Conservation (phyloP, 345 rosid genomes). For the Rhizophora apiculata region DNA sequence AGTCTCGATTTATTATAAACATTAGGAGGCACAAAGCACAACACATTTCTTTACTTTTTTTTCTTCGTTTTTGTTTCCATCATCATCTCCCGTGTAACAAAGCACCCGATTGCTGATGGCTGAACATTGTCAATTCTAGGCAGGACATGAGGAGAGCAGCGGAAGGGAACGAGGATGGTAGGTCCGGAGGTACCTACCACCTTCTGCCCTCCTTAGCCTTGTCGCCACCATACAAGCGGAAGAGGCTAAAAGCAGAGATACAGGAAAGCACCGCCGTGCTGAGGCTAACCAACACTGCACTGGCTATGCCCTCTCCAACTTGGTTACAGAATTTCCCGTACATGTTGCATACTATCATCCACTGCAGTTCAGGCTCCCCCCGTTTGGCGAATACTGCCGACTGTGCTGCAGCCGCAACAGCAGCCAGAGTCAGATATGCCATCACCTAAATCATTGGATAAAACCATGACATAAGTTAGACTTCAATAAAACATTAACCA, state of each 20-base stretch:
- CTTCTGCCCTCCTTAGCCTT: constrained; percentile 28
- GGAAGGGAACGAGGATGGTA: background rate
- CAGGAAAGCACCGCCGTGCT: constrained; percentile 57
- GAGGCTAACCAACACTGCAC: constrained; percentile 47
- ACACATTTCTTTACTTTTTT: too few relatives aligned
- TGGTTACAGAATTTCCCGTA: constrained; percentile 81
- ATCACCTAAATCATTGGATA: constrained; percentile 36
- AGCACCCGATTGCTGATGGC: background rate
- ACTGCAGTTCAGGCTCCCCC: constrained; percentile 72
- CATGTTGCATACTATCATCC: constrained; percentile 82
- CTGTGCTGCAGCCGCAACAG: constrained; percentile 67
- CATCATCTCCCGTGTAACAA: background rate
- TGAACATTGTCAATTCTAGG: too few relatives aligned
- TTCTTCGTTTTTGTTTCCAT: too few relatives aligned
- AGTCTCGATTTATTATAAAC: too few relatives aligned
- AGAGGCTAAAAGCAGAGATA: constrained; percentile 77
- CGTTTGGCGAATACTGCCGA: constrained; percentile 63
- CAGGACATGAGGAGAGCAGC: background rate
- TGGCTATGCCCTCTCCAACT: constrained; percentile 54
- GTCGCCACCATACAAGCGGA: constrained; percentile 62
- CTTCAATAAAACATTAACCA: too few relatives aligned
- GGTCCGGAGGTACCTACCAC: constrained; percentile 24
- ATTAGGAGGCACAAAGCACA: too few relatives aligned
- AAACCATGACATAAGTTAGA: background rate
- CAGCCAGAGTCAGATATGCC: constrained; percentile 75